Base-by-base conservation (phyloP, 148 eudicot species). In the Euryodendron excelsum region DNA sequence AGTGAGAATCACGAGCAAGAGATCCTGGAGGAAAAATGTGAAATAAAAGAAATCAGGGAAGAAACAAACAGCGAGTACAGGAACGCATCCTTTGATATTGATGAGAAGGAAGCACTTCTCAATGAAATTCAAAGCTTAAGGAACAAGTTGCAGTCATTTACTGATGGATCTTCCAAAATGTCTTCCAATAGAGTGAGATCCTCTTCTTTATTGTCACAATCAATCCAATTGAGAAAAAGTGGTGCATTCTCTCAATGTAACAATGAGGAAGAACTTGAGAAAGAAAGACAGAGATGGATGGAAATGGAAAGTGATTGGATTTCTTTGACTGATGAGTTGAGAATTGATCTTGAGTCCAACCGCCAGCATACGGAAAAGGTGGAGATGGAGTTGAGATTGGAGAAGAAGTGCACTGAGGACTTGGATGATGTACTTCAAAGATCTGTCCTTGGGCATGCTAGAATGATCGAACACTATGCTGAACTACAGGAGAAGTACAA, bases 241-340 rank as follows among this genome's bases (percentile, higher is more conserved):
- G 80, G 73, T 36, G 81, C 82, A 83, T 78, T 69, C 70, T 52
- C 87, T 74, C 84, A 79, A 73, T 21, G 60, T 56, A 86, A 79
- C 82, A 86, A 33, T 34, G 87, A 78, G 28, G 97, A 96, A 86
- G 99, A 96, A 53, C 66, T 91, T 6, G 94, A 93, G 78, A 90
- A 93, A 85, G 99, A 96, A 84, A 79, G 97, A 68, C 77, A 90
- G 75, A 86, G 86, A 80, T 96, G 98, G 99, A 93, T 91, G 83
- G 99, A 96, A 82, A 93, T 96, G 99, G 99, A 96, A 85, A 96
- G 99, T 37, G 97, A 96, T 10, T 96, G 99, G 99, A 96, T 96
- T n/a, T 93, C 81, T 71, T 80, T 96, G 66, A 96, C 99, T 7
- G 99, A 96, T 39, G 99, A 93, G 53, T 83, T 96, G 74, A 90